A percentile compares a stretch with the other conserved stretches of the same genome.
phyloP scores from a whole-genome alignment of 2,329 filamentous ascomycete genomes.

The Pseudocercospora macadamiae region DNA sequence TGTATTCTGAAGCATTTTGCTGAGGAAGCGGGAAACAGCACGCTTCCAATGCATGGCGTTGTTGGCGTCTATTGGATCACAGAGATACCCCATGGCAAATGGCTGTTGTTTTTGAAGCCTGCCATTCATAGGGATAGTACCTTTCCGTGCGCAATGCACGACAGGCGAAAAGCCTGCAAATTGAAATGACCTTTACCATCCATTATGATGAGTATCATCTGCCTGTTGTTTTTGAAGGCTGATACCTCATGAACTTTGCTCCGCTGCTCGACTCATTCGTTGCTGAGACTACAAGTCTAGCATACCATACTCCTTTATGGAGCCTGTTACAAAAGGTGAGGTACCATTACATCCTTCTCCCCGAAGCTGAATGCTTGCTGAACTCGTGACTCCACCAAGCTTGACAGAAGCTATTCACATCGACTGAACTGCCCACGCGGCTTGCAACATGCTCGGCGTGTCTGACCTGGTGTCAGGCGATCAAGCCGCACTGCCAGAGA shows the following conservation, averaged over 20 bases:
- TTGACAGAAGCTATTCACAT: conserved; percentile 1
- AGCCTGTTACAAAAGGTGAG: conserved; percentile 16
- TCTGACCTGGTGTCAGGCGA: conserved; percentile 5
- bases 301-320: background rate
- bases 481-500: conserved; percentile 2
- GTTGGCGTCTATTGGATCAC: conserved; percentile 32
- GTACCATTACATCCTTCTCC: conserved; percentile 7
- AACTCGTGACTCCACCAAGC: conserved; percentile 4
- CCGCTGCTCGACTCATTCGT: background rate
- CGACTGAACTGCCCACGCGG: background rate
- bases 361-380: conserved; percentile 4
- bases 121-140: conserved; percentile 33
- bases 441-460: background rate
- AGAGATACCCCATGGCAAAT: conserved; percentile 31
- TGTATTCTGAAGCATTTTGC: conserved; percentile 24
- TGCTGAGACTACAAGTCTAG: background rate
- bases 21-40: conserved; percentile 33
- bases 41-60: conserved; percentile 37
- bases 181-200: conserved; percentile 27
- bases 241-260: conserved; percentile 10
- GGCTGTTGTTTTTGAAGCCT: conserved; percentile 37
- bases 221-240: conserved; percentile 25
- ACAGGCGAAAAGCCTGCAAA: conserved; percentile 34
- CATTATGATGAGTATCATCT: conserved; percentile 18
- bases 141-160: conserved; percentile 27